A percentile compares a stretch with the other conserved stretches of the same genome.
phyloP scores from a whole-genome alignment of 176 grass and related monocot genomes.

The Rhynchospora breviuscula region DNA sequence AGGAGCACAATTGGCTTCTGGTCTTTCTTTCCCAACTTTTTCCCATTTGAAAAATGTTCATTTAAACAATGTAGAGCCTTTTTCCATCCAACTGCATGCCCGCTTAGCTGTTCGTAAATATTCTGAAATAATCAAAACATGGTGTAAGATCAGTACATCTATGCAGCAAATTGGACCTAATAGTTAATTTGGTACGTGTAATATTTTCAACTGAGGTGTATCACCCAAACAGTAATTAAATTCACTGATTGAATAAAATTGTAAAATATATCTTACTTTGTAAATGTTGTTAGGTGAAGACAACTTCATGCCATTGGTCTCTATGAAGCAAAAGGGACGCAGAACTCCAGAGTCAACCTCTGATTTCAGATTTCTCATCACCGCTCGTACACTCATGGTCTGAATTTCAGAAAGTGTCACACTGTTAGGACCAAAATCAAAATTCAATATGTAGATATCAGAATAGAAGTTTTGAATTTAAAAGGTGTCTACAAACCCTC shows the following conservation, averaged over 20 bases:
- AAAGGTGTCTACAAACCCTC: neutral
- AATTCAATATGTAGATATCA: conserved; percentile 6
- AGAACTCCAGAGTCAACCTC: conserved; percentile 72
- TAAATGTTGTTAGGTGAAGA: conserved; percentile 92
- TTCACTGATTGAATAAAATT: conserved; percentile 5
- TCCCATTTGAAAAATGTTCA: conserved; percentile 74
- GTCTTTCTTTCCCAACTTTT: conserved; percentile 51
- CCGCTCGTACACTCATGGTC: conserved; percentile 94
- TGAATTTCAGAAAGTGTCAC: conserved; percentile 34
- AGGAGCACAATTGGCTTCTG: conserved; percentile 81
- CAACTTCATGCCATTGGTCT: conserved; percentile 95
- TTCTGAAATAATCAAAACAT: conserved; percentile 36
- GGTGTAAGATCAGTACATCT: neutral
- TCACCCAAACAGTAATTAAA: neutral
- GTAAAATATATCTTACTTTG: conserved; percentile 44
- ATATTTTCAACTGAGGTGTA: neutral
- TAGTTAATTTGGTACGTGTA: neutral
- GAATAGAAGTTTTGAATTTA: conserved; percentile 14
- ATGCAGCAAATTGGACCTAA: neutral
- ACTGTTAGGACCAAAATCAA: conserved; percentile 20
- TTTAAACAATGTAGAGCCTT: conserved; percentile 89
- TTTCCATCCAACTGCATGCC: conserved; percentile 86
- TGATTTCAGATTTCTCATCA: conserved; percentile 72
- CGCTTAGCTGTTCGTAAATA: conserved; percentile 87
- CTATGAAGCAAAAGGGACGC: conserved; percentile 74